Evolutionary conservation across 2,329 filamentous ascomycete genomes (phyloP), one percentile per base, ranked within the genome.

Genomic region (Pestalotiopsis sp.): DNA sequence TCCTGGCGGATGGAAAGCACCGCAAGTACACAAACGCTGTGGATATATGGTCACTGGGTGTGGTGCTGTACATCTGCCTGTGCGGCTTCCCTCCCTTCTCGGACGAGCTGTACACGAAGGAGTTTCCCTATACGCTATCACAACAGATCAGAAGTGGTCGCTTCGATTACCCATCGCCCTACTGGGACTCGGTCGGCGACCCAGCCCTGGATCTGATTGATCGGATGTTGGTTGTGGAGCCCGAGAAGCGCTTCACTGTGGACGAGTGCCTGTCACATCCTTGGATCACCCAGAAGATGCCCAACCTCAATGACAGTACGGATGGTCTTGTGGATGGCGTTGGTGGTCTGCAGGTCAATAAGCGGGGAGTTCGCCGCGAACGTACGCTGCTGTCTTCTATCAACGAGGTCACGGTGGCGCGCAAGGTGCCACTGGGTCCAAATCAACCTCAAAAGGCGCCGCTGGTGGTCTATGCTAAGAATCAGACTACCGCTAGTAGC

Each of bases 61-160:
- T 98, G 3, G 95, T 98, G 4, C 86, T 98, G 36, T 98, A 98
- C 81, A 98, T 98, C 74, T 97, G 94, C 78, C 87, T 98, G 4
- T 98, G 95, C 78, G 95, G 95, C 52, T 98, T 98, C 77, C 95
- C 95, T 5, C 95, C 95, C 0, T 98, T 98, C 81, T 97, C 94
- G 0, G 96, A 99, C 75, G 96, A 99, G 81, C 89, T 98, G 0
- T 93, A 91, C 81, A 91, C 90, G 1, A 82, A 82, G 45, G 91
- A 97, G 59, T 96, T 95, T 72, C 96, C 96, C 2, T 98, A 93
- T 77, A 93, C 88, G 0, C 85, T 98, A 59, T 92, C 92, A 1
- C 92, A 97, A 74, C 95, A 98, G 82, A 98, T 97, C 81, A 95
- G 92, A 79, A 88, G 89, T 79, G 96, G 93, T 17, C 88, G 90